These are phyloP conservation scores for Aspergillus sojae DNA, from an alignment of 2,329 filamentous ascomycete species.

Conservation along the genomic window DNA sequence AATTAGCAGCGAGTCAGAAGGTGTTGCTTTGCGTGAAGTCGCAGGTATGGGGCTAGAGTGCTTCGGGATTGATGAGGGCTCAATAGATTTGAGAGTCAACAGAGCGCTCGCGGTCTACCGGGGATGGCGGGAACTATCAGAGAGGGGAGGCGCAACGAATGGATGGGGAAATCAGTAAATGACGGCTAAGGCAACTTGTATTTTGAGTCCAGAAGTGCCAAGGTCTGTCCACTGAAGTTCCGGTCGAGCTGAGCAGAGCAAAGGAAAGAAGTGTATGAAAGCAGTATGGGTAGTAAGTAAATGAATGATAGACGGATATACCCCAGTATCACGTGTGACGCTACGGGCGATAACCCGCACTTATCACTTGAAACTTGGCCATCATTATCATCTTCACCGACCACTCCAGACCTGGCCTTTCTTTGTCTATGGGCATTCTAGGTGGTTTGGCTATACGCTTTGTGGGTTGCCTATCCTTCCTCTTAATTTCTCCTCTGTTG, in stretches of 20 bases:
- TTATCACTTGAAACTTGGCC: slow-evolving; percentile 3
- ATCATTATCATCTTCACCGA: background rate
- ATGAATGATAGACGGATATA: background rate
- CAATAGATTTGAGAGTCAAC: background rate
- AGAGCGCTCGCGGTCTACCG: background rate
- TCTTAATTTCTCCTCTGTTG: background rate
- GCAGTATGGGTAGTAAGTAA: background rate
- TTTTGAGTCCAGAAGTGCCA: background rate
- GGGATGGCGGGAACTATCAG: background rate
- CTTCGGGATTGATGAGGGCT: background rate
- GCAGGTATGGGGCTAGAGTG: background rate
- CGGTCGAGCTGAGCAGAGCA: background rate
- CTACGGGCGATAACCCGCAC: background rate
- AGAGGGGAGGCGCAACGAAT: background rate
- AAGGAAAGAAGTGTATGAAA: background rate
- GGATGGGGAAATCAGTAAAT: background rate
- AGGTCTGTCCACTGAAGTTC: background rate
- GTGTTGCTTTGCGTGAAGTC: background rate
- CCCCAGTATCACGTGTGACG: background rate
- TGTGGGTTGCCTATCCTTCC: background rate
- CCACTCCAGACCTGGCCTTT: background rate
- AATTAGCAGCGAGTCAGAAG: background rate
- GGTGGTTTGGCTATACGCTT: background rate
- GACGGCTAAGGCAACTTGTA: background rate
- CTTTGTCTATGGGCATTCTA: background rate